phyloP scores from a whole-genome alignment of 345 rosid genomes.

The Brassica carinata region DNA sequence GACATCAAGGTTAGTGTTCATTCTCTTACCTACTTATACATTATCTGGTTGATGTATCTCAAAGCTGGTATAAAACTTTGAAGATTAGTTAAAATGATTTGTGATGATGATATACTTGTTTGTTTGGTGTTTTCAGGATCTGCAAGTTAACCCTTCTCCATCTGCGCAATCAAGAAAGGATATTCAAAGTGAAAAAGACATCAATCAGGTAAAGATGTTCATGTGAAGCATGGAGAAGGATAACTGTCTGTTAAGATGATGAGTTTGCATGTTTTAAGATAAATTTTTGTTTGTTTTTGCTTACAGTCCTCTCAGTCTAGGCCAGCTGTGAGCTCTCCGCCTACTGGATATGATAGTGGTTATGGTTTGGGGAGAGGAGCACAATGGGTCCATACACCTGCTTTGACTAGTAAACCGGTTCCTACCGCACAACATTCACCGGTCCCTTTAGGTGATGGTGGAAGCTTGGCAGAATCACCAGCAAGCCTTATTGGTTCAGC shows the following conservation, averaged over 20 bases:
- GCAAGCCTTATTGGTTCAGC: slow-evolving; percentile 18
- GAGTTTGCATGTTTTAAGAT: not conserved
- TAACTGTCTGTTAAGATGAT: not conserved
- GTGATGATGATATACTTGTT: not conserved
- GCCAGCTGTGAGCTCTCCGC: slow-evolving; percentile 23
- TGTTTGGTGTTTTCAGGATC: slow-evolving; percentile 58
- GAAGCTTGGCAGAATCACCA: slow-evolving; percentile 26
- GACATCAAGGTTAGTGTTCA: slow-evolving; percentile 54
- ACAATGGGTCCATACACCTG: slow-evolving; percentile 33
- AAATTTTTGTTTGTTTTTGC: not conserved
- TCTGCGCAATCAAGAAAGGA: slow-evolving; percentile 53
- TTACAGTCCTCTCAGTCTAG: slow-evolving; percentile 22
- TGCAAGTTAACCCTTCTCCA: slow-evolving; percentile 83
- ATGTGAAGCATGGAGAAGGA: not conserved
- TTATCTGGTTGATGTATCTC: not conserved
- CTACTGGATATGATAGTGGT: slow-evolving; percentile 26
- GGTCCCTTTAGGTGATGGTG: slow-evolving; percentile 15
- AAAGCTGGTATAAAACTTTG: not conserved
- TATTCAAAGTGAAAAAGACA: slow-evolving; percentile 24
- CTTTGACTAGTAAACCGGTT: slow-evolving; percentile 29
- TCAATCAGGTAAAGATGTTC: slow-evolving; percentile 26
- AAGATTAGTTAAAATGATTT: not conserved
- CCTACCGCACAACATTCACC: slow-evolving; percentile 11
- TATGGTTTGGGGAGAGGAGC: slow-evolving; percentile 36
- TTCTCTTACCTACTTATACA: not conserved